A percentile compares a stretch with the other conserved stretches of the same genome.
Conservation (phyloP, 2,329 filamentous ascomycete species). For the Tolypocladium amazonense region DNA sequence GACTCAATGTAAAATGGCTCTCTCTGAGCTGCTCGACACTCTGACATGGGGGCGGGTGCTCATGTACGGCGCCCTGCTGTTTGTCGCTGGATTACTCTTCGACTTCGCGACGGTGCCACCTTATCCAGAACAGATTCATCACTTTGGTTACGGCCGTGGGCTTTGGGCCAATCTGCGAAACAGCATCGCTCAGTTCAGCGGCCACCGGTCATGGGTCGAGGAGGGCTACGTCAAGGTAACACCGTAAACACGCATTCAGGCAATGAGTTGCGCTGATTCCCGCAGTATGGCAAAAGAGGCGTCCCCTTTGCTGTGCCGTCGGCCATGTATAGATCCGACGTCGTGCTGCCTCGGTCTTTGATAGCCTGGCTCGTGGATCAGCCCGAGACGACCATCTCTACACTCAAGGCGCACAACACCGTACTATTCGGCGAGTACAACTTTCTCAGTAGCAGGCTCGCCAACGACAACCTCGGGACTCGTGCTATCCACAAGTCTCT, state of each 20-base stretch:
- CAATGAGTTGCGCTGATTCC: neutral
- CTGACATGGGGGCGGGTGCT: slow-evolving; percentile 19
- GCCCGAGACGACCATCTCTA: slow-evolving; percentile 31
- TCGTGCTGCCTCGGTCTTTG: slow-evolving; percentile 32
- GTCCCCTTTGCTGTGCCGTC: slow-evolving; percentile 31
- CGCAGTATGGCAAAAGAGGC: slow-evolving; percentile 28
- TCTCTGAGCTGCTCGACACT: slow-evolving; percentile 9
- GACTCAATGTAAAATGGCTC: neutral
- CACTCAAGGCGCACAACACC: slow-evolving; percentile 28
- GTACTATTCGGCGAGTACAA: slow-evolving; percentile 28
- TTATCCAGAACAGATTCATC: slow-evolving; percentile 27
- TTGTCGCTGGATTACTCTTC: slow-evolving; percentile 26
- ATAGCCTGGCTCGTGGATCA: slow-evolving; percentile 35
- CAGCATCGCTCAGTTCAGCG: slow-evolving; percentile 25
- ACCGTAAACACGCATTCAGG: neutral
- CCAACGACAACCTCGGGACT: slow-evolving; percentile 26
- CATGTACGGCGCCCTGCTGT: slow-evolving; percentile 17
- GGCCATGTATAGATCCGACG: slow-evolving; percentile 28
- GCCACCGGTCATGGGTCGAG: slow-evolving; percentile 27
- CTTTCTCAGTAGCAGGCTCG: slow-evolving; percentile 25
- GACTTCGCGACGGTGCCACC: slow-evolving; percentile 27
- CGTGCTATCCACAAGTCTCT: slow-evolving; percentile 33
- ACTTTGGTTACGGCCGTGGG: slow-evolving; percentile 27
- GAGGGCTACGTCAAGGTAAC: slow-evolving; percentile 31
- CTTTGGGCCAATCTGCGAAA: slow-evolving; percentile 26